Conservation (phyloP, 225 moss, liverwort and hornwort species). For the Bryum argenteum region DNA sequence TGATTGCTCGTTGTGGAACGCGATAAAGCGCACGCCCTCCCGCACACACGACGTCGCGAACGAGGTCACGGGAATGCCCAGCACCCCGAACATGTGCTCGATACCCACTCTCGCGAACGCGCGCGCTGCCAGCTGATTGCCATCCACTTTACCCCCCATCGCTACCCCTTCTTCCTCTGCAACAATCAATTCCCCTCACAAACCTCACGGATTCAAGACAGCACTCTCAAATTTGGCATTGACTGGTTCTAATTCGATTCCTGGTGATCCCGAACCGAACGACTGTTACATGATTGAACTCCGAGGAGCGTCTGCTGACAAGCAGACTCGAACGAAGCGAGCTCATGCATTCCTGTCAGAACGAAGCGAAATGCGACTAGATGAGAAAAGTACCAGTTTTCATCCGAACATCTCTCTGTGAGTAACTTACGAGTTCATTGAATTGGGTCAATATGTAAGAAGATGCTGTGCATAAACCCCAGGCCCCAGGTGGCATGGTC, state of each 20-base stretch:
- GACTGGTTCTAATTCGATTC: not conserved
- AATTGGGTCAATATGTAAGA: too few species aligned
- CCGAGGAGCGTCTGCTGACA: too few species aligned
- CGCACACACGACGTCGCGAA: conserved; percentile 77
- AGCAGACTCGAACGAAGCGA: too few species aligned
- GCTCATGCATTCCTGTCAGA: too few species aligned
- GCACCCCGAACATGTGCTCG: conserved; percentile 94
- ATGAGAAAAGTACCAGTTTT: too few species aligned
- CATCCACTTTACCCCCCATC: conserved; percentile 64
- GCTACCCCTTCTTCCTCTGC: not conserved
- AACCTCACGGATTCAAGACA: not conserved
- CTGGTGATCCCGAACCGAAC: not conserved
- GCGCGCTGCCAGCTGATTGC: conserved; percentile 78
- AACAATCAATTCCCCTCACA: not conserved
- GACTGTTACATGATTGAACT: not conserved
- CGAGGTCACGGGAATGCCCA: conserved; percentile 90
- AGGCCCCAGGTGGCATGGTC: too few species aligned
- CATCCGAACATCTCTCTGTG: too few species aligned
- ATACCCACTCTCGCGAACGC: conserved; percentile 83
- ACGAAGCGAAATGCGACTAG: too few species aligned
- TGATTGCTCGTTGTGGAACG: conserved; percentile 98
- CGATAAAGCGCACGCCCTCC: conserved; percentile 96
- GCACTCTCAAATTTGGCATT: not conserved
- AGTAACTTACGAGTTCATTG: too few species aligned
- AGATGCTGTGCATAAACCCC: too few species aligned